Evolutionary conservation across 345 rosid species (phyloP).

Genomic region (Gynandropsis gynandra): DNA sequence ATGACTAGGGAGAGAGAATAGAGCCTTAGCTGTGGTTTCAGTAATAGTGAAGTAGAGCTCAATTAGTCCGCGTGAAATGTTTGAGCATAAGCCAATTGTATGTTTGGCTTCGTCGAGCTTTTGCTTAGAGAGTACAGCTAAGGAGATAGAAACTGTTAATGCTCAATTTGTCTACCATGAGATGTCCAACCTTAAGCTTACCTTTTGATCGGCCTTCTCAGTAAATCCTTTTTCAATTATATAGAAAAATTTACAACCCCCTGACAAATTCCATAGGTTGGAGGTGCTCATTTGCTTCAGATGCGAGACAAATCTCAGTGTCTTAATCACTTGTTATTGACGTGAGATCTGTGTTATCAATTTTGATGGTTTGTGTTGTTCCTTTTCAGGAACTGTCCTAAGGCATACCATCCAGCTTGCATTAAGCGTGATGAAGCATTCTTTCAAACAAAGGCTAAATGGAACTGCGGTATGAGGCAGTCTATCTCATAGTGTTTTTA

Average conservation of each 20-base stretch:
- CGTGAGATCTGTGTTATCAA: slow-evolving; percentile 1
- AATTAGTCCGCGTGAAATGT: slow-evolving; percentile 2
- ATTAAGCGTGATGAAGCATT: slow-evolving; percentile 86
- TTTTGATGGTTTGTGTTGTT: slow-evolving; percentile 19
- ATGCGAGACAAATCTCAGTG: slow-evolving; percentile 1
- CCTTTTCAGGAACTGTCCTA: slow-evolving; percentile 78
- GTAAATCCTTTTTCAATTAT: too few relatives aligned
- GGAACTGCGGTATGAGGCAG: slow-evolving; percentile 84
- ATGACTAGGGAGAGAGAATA: slow-evolving; percentile 9
- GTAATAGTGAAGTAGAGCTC: not conserved
- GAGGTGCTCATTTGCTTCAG: slow-evolving; percentile 14
- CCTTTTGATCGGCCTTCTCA: too few relatives aligned
- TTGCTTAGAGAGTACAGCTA: not conserved
- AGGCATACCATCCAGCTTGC: slow-evolving; percentile 96
- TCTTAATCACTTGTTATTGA: not conserved
- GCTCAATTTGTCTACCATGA: too few relatives aligned
- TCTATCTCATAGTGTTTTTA: slow-evolving; percentile 7
- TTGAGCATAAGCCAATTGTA: not conserved
- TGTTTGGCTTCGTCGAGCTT: not conserved
- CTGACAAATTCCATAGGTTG: slow-evolving; percentile 15
- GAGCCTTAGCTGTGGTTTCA: slow-evolving; percentile 3
- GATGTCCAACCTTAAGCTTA: too few relatives aligned
- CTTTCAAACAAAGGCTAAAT: slow-evolving; percentile 74
- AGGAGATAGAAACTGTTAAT: too few relatives aligned
- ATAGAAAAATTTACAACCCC: too few relatives aligned